Base-by-base conservation (phyloP, 257 asterid species). In the Hygrophila difformis region DNA sequence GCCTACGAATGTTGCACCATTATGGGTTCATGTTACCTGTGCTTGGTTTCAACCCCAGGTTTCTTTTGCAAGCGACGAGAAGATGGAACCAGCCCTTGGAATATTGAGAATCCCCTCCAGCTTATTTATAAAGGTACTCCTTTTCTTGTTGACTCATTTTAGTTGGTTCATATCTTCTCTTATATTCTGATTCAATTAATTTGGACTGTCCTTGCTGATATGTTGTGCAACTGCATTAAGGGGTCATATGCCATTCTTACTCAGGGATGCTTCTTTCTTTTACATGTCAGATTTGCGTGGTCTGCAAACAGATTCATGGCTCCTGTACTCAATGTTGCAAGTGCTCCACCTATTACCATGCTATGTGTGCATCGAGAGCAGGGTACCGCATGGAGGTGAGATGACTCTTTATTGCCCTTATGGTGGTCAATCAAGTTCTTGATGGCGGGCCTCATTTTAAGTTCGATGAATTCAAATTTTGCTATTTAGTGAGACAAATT, bases 31-130 rank as follows among this genome's bases (percentile, higher is more conserved):
- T 58, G 67, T 91, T 63, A 86, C 98, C 39, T 91, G 98, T 71
- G 98, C 98, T 66, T 91, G 98, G 98, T 91, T 86, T 70, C 96
- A 76, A 71, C 98, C 98, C 10, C 78, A 91, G 76, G 96, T 86
- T 66, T 76, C 88, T 49, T 91, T 91, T 65, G 89, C 88, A 47
- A 85, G 78, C 20, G 93, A 82, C 41, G 94, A 85, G 62, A 78
- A 67, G 70, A 91, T 91, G 98, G 98, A 91, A 60, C 98, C 98
- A 62, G 98, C 98, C 40, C 64, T 72, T 50, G 98, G 98, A 49
- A 82, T 91, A 61, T 60, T 91, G 63, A 82, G 81, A 66, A 91
- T 91, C 49, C 96, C 96, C 51, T 77, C 96, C 40, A 82, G 79
- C 66, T 74, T 84, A 46, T 91, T 86, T 63, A 85, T 82, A 17